Percentiles rank a stretch among this genome's conserved stretches.
Evolutionary conservation across 2,329 filamentous ascomycete genomes (phyloP).

Genomic region (Pyrenochaeta sp.): DNA sequence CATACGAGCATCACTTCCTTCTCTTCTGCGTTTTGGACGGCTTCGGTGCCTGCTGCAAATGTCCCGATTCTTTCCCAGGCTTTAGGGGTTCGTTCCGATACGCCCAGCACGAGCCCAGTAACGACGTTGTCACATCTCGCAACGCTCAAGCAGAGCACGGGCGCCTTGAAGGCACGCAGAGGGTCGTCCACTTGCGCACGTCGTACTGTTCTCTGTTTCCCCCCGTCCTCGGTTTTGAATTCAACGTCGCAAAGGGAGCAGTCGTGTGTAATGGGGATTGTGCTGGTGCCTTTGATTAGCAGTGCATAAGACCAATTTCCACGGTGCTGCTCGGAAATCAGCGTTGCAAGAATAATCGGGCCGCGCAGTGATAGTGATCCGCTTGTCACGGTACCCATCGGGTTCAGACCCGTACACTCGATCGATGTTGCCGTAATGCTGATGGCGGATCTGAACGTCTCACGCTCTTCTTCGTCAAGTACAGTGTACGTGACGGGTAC

Average conservation of each 20-base stretch:
- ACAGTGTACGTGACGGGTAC: conserved; percentile 30
- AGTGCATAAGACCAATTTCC: conserved; percentile 32
- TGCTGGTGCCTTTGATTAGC: conserved; percentile 34
- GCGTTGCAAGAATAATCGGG: conserved; percentile 21
- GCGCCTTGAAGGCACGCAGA: conserved; percentile 24
- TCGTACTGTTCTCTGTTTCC: conserved; percentile 22
- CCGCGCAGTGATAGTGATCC: conserved; percentile 33
- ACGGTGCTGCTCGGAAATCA: conserved; percentile 21
- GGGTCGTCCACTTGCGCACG: conserved; percentile 25
- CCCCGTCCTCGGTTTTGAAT: conserved; percentile 3
- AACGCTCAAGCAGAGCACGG: conserved; percentile 36
- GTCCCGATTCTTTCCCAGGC: conserved; percentile 39
- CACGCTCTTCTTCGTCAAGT: conserved; percentile 29
- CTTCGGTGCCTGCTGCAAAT: conserved; percentile 36
- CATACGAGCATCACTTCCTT: conserved; percentile 29
- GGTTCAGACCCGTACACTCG: conserved; percentile 31
- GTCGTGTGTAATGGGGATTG: conserved; percentile 36
- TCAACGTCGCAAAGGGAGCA: conserved; percentile 29
- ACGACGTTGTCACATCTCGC: conserved; percentile 34
- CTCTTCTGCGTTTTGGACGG: conserved; percentile 24
- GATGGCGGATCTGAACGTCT: conserved; percentile 21
- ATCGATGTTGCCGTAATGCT: conserved; percentile 22
- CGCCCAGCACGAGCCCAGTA: conserved; percentile 38
- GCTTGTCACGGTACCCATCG: conserved; percentile 33
- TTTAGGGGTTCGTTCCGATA: conserved; percentile 11